These are phyloP conservation scores for Coelastrella sp. DNA, from an alignment of 139 green algal species.

Conservation along the genomic window DNA sequence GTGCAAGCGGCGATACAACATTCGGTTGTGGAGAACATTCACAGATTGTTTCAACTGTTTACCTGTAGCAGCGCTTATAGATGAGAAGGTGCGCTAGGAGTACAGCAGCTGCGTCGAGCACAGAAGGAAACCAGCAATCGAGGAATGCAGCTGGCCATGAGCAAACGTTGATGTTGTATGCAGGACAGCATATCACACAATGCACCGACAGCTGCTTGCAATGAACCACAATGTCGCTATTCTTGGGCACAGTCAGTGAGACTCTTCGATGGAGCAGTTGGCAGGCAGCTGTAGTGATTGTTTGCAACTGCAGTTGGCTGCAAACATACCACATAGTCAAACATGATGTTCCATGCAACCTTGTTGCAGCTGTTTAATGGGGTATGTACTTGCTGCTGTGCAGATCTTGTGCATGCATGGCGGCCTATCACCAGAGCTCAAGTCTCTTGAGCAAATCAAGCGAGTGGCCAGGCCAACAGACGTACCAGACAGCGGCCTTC, in stretches of 20 bases:
- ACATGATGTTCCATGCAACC: not conserved
- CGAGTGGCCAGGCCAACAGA: slow-evolving; percentile 95
- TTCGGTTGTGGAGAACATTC: slow-evolving; percentile 98
- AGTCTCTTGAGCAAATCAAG: slow-evolving; percentile 98
- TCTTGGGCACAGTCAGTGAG: too few species aligned
- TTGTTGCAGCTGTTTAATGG: not conserved
- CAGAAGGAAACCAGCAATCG: not conserved
- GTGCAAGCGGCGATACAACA: slow-evolving; percentile 99
- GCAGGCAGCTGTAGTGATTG: too few species aligned
- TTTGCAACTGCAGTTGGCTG: not conserved
- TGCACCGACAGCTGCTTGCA: too few species aligned
- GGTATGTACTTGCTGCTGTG: slow-evolving; percentile 11
- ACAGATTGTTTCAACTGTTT: slow-evolving; percentile 99
- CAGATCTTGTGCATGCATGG: slow-evolving; percentile 99
- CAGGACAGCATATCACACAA: too few species aligned
- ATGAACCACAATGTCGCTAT: too few species aligned
- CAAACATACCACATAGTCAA: not conserved
- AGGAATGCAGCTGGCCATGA: not conserved
- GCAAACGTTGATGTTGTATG: not conserved
- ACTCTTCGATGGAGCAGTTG: too few species aligned
- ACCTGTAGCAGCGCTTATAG: slow-evolving; percentile 96
- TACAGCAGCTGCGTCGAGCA: not conserved
- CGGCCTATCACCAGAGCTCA: slow-evolving; percentile 98
- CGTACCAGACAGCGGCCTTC: slow-evolving; percentile 96
- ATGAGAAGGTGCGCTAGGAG: slow-evolving; percentile 91